Conservation (phyloP, 1,139 yeast genomes). For the Yamadazyma jaroonii region DNA sequence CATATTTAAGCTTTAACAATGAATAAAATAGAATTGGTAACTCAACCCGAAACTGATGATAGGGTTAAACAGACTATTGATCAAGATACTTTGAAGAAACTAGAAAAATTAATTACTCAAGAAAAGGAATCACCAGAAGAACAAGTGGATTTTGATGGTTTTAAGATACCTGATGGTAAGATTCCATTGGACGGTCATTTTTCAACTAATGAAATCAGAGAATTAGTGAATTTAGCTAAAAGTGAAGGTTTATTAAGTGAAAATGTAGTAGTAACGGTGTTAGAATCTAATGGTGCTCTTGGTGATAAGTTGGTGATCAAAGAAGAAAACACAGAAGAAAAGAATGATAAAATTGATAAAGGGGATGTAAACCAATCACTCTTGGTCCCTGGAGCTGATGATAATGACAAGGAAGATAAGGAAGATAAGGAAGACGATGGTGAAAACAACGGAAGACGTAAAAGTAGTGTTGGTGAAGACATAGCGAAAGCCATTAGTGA, state of each 20-base stretch:
- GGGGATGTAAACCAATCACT: not conserved
- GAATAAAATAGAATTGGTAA: slow-evolving; percentile 19
- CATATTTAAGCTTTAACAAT: not conserved
- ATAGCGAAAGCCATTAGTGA: slow-evolving; percentile 5
- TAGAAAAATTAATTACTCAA: slow-evolving; percentile 16
- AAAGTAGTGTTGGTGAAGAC: slow-evolving; percentile 6
- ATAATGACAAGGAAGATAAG: not conserved
- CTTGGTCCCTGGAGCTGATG: not conserved
- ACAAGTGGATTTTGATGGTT: slow-evolving; percentile 32
- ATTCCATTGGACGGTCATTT: slow-evolving; percentile 43
- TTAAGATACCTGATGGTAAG: slow-evolving; percentile 36
- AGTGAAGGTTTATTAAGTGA: slow-evolving; percentile 27
- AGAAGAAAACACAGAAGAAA: slow-evolving; percentile 7
- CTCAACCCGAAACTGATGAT: slow-evolving; percentile 18
- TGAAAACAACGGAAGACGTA: not conserved
- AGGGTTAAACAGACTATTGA: slow-evolving; percentile 8
- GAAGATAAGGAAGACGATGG: too few relatives aligned
- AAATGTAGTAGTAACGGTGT: slow-evolving; percentile 25
- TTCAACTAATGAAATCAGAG: slow-evolving; percentile 32
- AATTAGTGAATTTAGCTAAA: slow-evolving; percentile 30
- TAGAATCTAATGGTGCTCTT: slow-evolving; percentile 18
- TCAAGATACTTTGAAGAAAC: slow-evolving; percentile 14
- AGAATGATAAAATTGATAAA: slow-evolving; percentile 4
- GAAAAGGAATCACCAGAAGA: slow-evolving; percentile 9
- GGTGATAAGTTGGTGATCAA: slow-evolving; percentile 17